Evolutionary conservation across 371 early-diverging fungal genomes (phyloP).

Genomic region (Saksenaea oblongispora): DNA sequence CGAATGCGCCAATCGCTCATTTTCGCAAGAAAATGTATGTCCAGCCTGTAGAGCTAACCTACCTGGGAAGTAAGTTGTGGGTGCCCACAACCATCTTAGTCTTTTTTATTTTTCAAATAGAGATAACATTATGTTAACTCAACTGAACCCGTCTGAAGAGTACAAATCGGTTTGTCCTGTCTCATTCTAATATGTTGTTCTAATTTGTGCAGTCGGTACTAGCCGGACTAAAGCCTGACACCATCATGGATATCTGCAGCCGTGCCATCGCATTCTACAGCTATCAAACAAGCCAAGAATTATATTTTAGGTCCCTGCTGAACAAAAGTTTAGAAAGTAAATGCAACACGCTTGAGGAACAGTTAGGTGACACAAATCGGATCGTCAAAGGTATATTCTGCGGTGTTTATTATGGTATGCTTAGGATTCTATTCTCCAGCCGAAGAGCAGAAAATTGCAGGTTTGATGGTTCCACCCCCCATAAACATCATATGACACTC

Average conservation of each 20-base stretch:
- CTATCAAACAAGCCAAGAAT: conserved; percentile 75
- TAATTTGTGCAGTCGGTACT: conserved; percentile 58
- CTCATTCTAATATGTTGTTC: background rate
- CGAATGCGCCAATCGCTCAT: conserved; percentile 62
- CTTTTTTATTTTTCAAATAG: conserved; percentile 27
- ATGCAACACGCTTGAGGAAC: conserved; percentile 45
- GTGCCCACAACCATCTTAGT: background rate
- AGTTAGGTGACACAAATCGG: conserved; percentile 53
- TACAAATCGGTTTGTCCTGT: conserved; percentile 55
- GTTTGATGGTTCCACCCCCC: conserved; percentile 10
- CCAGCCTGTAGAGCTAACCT: conserved; percentile 77
- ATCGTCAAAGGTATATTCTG: conserved; percentile 49
- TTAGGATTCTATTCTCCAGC: conserved; percentile 15
- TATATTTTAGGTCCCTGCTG: conserved; percentile 57
- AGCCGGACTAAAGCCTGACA: conserved; percentile 73
- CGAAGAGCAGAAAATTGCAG: conserved; percentile 29
- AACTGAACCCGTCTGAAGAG: conserved; percentile 74
- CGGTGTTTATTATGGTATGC: background rate
- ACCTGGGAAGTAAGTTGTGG: conserved; percentile 50
- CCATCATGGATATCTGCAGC: conserved; percentile 75
- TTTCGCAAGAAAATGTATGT: conserved; percentile 63
- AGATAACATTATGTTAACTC: conserved; percentile 68
- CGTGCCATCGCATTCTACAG: conserved; percentile 78
- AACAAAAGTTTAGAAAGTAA: conserved; percentile 58
- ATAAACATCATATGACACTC: background rate